Evolutionary conservation across 2,329 filamentous ascomycete genomes (phyloP).

Genomic region (Paracoccidioides lutzii): DNA sequence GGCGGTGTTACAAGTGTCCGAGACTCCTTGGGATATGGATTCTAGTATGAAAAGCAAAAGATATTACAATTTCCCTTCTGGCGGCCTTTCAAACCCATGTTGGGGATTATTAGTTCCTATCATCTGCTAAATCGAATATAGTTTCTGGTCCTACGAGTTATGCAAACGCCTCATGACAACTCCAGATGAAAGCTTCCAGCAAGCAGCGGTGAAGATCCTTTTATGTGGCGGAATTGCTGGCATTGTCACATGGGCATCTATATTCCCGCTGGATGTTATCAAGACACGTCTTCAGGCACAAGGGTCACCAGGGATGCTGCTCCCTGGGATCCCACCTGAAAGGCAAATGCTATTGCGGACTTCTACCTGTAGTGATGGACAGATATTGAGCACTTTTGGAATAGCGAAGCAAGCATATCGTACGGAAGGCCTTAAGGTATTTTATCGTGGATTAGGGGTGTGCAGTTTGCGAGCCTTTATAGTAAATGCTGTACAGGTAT

Average conservation of each 20-base stretch:
- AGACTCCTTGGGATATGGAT: constrained; percentile 88
- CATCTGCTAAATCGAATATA: constrained; percentile 15
- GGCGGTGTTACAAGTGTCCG: constrained; percentile 68
- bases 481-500: constrained; percentile 71
- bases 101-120: not conserved
- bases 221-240: constrained; percentile 80
- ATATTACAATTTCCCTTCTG: too few relatives aligned
- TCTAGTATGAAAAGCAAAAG: constrained; percentile 49
- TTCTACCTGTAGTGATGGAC: constrained; percentile 8
- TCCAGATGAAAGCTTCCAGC: constrained; percentile 34
- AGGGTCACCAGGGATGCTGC: constrained; percentile 13
- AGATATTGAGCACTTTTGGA: constrained; percentile 43
- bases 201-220: constrained; percentile 50
- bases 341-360: constrained; percentile 15
- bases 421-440: constrained; percentile 47
- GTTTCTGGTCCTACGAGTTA: constrained; percentile 82
- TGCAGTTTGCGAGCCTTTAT: constrained; percentile 80
- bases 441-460: constrained; percentile 63
- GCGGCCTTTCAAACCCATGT: too few relatives aligned
- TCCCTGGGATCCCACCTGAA: constrained; percentile 9
- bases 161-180: constrained; percentile 47
- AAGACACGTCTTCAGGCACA: constrained; percentile 88
- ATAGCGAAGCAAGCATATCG: constrained; percentile 55
- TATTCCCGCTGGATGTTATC: constrained; percentile 84
- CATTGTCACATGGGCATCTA: constrained; percentile 73